These are phyloP conservation scores for Aquilaria sinensis DNA, from an alignment of 345 rosid genomes.

Conservation along the genomic window DNA sequence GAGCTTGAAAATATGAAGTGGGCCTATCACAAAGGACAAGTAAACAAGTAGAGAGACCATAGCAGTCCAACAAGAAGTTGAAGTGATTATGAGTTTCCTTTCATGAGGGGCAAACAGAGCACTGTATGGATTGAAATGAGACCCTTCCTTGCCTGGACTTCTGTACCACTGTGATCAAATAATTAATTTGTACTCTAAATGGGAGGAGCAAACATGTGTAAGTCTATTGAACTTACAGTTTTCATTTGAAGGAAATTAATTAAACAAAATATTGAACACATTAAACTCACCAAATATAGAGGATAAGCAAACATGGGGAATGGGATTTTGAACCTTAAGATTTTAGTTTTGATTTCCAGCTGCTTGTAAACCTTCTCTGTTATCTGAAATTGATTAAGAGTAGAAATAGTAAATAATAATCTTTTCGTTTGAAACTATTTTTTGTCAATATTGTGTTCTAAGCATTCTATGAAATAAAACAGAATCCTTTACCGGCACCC, in stretches of 20 bases:
- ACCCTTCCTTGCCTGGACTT: conserved; percentile 88
- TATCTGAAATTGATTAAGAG: conserved; percentile 27
- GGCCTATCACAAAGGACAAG: conserved; percentile 36
- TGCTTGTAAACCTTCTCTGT: conserved; percentile 45
- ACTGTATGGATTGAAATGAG: conserved; percentile 73
- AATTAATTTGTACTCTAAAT: neutral
- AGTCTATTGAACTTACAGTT: no score
- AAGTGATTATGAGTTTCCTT: conserved; percentile 50
- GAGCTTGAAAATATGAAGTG: conserved; percentile 38
- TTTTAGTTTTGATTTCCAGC: conserved; percentile 26
- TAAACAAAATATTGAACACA: neutral
- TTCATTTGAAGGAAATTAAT: neutral
- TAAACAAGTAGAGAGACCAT: conserved; percentile 42
- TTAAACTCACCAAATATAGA: conserved; percentile 40
- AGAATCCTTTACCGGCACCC: conserved; percentile 48
- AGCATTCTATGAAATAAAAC: conserved; percentile 2
- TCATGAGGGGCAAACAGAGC: conserved; percentile 54
- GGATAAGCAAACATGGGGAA: conserved; percentile 58
- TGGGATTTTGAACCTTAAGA: conserved; percentile 55
- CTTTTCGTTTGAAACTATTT: no score
- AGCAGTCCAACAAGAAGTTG: conserved; percentile 57
- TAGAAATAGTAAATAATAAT: neutral
- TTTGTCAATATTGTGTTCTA: no score
- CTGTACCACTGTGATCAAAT: conserved; percentile 45
- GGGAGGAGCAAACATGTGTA: neutral